These are phyloP conservation scores for Climacium dendroides DNA, from an alignment of 225 moss, liverwort and hornwort species.

Conservation along the genomic window DNA sequence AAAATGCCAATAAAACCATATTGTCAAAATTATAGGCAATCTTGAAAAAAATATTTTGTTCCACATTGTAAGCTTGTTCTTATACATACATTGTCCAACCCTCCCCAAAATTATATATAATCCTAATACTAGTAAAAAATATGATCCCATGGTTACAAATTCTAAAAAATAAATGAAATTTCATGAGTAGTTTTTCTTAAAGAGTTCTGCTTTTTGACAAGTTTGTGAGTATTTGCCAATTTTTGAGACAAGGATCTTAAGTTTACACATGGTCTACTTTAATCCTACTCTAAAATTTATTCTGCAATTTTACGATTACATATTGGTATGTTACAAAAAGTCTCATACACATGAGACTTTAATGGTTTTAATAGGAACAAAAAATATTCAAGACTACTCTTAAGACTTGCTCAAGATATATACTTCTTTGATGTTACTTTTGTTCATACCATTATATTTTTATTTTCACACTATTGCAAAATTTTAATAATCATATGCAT, in stretches of 20 bases:
- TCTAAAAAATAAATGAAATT: not conserved
- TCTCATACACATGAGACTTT: accelerated
- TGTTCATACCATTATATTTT: not conserved
- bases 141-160: not conserved
- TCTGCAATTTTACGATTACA: not conserved
- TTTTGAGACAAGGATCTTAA: not conserved
- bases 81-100: accelerated
- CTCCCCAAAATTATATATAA: no score
- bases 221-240: not conserved
- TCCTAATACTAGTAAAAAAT: not conserved
- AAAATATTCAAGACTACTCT: not conserved
- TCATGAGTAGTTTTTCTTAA: no score
- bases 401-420: not conserved
- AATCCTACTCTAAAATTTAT: not conserved
- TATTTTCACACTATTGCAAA: not conserved
- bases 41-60: not conserved
- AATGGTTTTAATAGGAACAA: not conserved
- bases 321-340: not conserved
- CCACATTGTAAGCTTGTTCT: not conserved
- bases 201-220: not conserved
- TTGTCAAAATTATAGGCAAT: not conserved
- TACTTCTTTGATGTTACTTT: not conserved
- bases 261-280: not conserved
- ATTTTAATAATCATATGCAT: not conserved
- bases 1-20: not conserved